phyloP scores from a whole-genome alignment of 345 rosid genomes.

The Laguncularia racemosa region DNA sequence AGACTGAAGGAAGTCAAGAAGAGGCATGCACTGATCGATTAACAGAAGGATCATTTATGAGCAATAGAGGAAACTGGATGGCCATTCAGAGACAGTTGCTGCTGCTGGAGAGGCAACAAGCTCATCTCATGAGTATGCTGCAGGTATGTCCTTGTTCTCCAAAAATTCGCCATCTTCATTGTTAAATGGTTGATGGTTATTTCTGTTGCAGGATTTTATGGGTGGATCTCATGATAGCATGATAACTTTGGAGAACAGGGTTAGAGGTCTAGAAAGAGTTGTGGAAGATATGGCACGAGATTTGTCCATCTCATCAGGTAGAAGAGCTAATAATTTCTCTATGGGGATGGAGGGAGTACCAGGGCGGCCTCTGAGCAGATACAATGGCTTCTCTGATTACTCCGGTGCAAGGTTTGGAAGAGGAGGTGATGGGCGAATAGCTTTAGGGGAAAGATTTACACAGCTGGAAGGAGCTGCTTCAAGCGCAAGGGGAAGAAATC shows the following conservation, averaged over 20 bases:
- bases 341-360: conserved; percentile 61
- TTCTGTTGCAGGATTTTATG: conserved; percentile 73
- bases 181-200: conserved; percentile 16
- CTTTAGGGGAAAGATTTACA: conserved; percentile 67
- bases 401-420: conserved; percentile 42
- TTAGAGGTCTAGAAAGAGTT: conserved; percentile 93
- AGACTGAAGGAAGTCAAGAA: conserved; percentile 36
- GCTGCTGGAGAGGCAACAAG: conserved; percentile 92
- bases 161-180: conserved; percentile 11
- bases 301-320: conserved; percentile 76
- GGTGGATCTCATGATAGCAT: conserved; percentile 97
- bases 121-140: conserved; percentile 87
- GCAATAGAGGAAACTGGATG: conserved; percentile 83
- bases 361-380: conserved; percentile 52
- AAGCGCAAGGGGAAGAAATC: conserved; percentile 61
- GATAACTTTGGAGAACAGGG: conserved; percentile 87
- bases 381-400: conserved; percentile 65
- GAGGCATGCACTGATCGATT: conserved; percentile 46
- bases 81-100: conserved; percentile 93
- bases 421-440: conserved; percentile 37
- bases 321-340: conserved; percentile 52
- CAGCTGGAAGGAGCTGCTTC: conserved; percentile 60
- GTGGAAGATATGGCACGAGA: conserved; percentile 93
- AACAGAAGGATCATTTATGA: conserved; percentile 66
- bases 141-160: conserved; percentile 44